Evolutionary conservation across 257 asterid species (phyloP), one percentile per base, ranked within the genome.

Genomic region (Fraxinus americana): DNA sequence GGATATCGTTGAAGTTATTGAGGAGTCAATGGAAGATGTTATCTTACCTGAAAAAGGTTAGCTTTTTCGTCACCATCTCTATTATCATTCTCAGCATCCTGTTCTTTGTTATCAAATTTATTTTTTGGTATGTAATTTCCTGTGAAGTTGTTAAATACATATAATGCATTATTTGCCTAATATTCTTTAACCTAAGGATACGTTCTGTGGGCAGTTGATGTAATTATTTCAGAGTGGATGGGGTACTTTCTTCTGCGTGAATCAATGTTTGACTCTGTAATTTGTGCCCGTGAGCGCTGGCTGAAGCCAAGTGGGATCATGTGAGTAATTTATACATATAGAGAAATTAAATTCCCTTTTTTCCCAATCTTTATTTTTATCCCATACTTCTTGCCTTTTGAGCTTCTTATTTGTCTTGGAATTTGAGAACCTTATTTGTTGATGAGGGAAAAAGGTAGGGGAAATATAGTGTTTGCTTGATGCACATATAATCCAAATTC

Each of bases 161-260:
- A 14, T 61, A 19, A 43, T 34, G 65, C 76, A 16, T 71, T n/a
- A 23, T 63, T 63, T 63, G 17, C 34, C 85, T 74, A 52, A 81
- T 48, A 11, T 4, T 23, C 36, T 50, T 68, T 9, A 48, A 63
- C 69, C 35, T 25, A 63, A 3, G 34, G 68, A 63, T 63, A 8
- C 19, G 67, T 61, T 57, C 57, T 81, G 52, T 85, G 74, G 38
- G 78, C 86, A 96, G 99, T 96, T 86, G 99, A 96, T 80, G 89
- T 96, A 77, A 93, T 96, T 71, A 96, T 93, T 71, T 96, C 98
- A n/a, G 98, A 93, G 76, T 93, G 98, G 99, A 96, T 96, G 99
- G 99, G 99, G 66, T 96, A 92, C 89, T 96, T 96, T 85, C 96
- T 96, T 83, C 91, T 93, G 48, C 97, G 99, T 23, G 99, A 96